These are phyloP conservation scores for Ministeria vibrans DNA, from an alignment of 78 protist species.

Conservation along the genomic window DNA sequence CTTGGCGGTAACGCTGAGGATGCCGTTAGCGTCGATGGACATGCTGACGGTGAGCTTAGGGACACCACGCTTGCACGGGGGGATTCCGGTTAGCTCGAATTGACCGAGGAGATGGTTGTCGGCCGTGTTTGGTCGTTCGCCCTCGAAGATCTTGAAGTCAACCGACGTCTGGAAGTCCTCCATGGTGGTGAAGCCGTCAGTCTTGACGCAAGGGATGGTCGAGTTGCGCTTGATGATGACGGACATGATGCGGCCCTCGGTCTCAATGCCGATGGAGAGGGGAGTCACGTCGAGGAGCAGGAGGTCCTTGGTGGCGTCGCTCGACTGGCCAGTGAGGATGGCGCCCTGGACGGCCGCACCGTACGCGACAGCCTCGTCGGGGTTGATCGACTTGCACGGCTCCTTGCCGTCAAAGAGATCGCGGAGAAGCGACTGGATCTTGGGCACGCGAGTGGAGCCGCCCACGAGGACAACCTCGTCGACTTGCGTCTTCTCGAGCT, in stretches of 20 bases:
- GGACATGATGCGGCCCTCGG: slow-evolving; percentile 98
- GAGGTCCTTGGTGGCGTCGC: slow-evolving; percentile 70
- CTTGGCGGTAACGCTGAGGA: slow-evolving; percentile 89
- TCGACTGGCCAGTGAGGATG: slow-evolving; percentile 76
- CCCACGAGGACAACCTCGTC: slow-evolving; percentile 96
- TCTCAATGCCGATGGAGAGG: slow-evolving; percentile 94
- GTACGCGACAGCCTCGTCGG: slow-evolving; percentile 99
- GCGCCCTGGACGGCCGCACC: slow-evolving; percentile 99
- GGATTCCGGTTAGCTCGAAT: slow-evolving; percentile 89
- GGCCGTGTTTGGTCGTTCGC: slow-evolving; percentile 87
- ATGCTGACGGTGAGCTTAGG: slow-evolving; percentile 96
- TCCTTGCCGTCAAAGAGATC: slow-evolving; percentile 70
- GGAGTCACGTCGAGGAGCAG: slow-evolving; percentile 94
- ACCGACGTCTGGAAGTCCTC: slow-evolving; percentile 92
- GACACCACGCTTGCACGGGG: slow-evolving; percentile 93
- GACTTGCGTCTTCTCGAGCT: slow-evolving; percentile 62
- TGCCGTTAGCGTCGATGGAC: slow-evolving; percentile 90
- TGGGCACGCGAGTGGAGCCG: slow-evolving; percentile 97
- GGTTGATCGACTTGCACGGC: slow-evolving; percentile 96
- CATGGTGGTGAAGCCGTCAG: slow-evolving; percentile 90
- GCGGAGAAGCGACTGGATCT: slow-evolving; percentile 81
- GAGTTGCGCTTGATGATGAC: slow-evolving; percentile 92
- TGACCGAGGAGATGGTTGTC: slow-evolving; percentile 91
- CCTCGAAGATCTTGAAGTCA: slow-evolving; percentile 83
- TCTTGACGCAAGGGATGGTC: slow-evolving; percentile 93